Conservation (phyloP, 495 filamentous ascomycete genomes). For the Aspergillus kassunensis region DNA sequence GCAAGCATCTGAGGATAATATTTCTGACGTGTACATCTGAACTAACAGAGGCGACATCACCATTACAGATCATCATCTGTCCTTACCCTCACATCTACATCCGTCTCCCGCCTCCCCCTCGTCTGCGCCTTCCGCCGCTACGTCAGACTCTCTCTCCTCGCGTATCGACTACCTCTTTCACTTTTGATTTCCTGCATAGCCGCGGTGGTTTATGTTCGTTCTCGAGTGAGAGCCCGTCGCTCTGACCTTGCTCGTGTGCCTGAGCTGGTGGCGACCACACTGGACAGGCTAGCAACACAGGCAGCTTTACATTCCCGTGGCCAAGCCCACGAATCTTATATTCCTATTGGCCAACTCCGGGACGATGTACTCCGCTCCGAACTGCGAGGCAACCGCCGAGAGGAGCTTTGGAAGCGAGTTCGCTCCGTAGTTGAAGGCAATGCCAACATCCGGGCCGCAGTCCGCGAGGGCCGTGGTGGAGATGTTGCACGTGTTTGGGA, state of each 20-base stretch:
- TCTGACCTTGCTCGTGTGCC: constrained; percentile 69
- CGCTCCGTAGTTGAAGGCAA: constrained; percentile 83
- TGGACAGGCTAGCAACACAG: constrained; percentile 77
- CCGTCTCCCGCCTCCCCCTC: constrained; percentile 85
- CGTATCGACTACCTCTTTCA: constrained; percentile 92
- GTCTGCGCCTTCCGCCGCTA: constrained; percentile 83
- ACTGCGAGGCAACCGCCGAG: constrained; percentile 66
- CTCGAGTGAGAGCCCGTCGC: constrained; percentile 51
- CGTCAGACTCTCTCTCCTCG: constrained; percentile 84
- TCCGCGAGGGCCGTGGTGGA: constrained; percentile 75
- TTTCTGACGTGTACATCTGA: constrained; percentile 45
- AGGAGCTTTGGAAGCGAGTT: constrained; percentile 78
- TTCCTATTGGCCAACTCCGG: constrained; percentile 81
- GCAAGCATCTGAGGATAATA: constrained; percentile 28
- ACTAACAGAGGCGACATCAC: constrained; percentile 77
- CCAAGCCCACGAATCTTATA: constrained; percentile 63
- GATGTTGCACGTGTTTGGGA: constrained; percentile 91
- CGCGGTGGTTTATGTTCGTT: constrained; percentile 52
- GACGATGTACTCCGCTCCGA: constrained; percentile 87
- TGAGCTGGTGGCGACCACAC: constrained; percentile 70
- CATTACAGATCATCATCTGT: constrained; percentile 60
- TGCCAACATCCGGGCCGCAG: constrained; percentile 81
- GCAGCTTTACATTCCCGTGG: constrained; percentile 71
- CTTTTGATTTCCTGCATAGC: constrained; percentile 54
- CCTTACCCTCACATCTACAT: constrained; percentile 62